Base-by-base conservation (phyloP, 2,329 filamentous ascomycete genomes). In the Claviceps lovelessii region DNA sequence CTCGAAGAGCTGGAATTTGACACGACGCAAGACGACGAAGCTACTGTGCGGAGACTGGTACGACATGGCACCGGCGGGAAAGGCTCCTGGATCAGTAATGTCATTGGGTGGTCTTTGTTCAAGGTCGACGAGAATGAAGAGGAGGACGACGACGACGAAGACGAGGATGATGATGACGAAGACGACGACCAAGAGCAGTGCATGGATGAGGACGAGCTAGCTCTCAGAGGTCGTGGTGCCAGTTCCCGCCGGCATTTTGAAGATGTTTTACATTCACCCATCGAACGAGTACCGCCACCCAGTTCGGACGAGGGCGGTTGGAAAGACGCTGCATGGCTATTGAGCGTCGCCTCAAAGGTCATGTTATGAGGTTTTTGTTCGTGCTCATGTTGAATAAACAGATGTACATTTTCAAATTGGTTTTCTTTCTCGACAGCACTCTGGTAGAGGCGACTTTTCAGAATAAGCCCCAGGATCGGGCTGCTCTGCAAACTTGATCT, bases 291-390 rank as follows among this genome's bases (percentile, higher is more conserved):
- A 63, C 78, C 63, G 37, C 70, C 73, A 10, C 70, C 71, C 52
- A 74, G 74, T 46, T 70, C 73, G 9, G 75, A 84, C 52, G 76
- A 79, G 47, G 80, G 79, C 17, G 77, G 76, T 9, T 85, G 82
- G 83, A 75, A 79, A 56, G 83, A 86, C 66, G 83, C 81, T 31
- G 81, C 81, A 17, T 86, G 83, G 83, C 67, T 86, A 49, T 67
- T 86, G 54, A 83, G 76, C 58, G 80, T 86, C 58, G 83, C 81
- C 11, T 76, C 77, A 31, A 83, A 80, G 62, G 77, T 83, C 48
- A 70, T 83, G 60, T 72, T 83, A 58, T 82, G 67, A 71, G 28
- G 8, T 8, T 10, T 6, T 5, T 5, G 9, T 13, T 10, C 29
- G n/a, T 13, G 29, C 15, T 29, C 37, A 19, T 39, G 5, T 33